Evolutionary conservation across 2,329 filamentous ascomycete species (phyloP).

Genomic region (Passalora sequoiae): DNA sequence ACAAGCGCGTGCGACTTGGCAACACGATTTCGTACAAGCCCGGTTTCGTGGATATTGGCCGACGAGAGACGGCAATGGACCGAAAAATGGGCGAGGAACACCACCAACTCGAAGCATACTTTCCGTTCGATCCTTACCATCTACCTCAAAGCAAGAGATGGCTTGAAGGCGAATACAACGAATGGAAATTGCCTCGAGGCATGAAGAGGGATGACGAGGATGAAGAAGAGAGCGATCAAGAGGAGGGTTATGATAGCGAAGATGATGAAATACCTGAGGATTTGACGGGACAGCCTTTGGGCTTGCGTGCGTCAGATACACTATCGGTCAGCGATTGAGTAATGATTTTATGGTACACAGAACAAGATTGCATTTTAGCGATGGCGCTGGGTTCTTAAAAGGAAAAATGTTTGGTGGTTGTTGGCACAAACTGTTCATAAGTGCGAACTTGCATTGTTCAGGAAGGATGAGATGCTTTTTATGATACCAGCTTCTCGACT

Average conservation of each 20-base stretch:
- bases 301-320: constrained; percentile 3
- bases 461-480: constrained; percentile 18
- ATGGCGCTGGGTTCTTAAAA: constrained; percentile 12
- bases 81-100: constrained; percentile 65
- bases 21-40: constrained; percentile 49
- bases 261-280: constrained; percentile 26
- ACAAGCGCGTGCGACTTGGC: constrained; percentile 80
- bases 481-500: constrained; percentile 19
- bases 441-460: constrained; percentile 12
- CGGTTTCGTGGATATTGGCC: constrained; percentile 48
- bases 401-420: too few species aligned
- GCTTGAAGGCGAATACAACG: constrained; percentile 78
- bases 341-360: constrained; percentile 10
- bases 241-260: constrained; percentile 36
- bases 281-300: constrained; percentile 13
- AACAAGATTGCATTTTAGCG: constrained; percentile 14
- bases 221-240: constrained; percentile 46
- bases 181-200: constrained; percentile 69
- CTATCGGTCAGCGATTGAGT: constrained; percentile 18
- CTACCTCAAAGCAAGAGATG: constrained; percentile 80
- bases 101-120: constrained; percentile 87
- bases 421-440: too few species aligned
- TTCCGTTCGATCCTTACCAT: constrained; percentile 95
- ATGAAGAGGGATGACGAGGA: constrained; percentile 52
- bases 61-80: constrained; percentile 51